Conservation (phyloP, 2,329 filamentous ascomycete species). For the Harringtonia lauricola region DNA sequence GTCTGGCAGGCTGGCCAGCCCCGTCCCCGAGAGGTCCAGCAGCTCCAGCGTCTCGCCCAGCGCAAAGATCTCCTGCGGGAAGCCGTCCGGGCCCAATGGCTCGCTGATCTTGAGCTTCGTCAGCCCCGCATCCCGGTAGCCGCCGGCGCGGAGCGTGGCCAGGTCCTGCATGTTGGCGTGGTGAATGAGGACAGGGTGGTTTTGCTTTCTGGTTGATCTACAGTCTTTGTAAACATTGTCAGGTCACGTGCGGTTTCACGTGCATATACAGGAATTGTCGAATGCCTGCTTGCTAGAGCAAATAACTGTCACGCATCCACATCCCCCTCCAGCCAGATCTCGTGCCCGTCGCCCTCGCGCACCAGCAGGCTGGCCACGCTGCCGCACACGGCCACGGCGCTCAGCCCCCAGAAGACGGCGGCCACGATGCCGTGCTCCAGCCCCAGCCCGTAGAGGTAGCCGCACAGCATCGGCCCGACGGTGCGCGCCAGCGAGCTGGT, state of each 20-base stretch:
- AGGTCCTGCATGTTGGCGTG: constrained; percentile 19
- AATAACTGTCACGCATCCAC: no score
- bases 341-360: constrained; percentile 51
- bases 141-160: constrained; percentile 19
- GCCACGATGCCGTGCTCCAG: constrained; percentile 46
- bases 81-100: constrained; percentile 16
- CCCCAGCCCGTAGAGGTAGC: constrained; percentile 48
- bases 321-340: constrained; percentile 53
- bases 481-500: constrained; percentile 47
- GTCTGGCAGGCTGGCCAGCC: constrained; percentile 27
- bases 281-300: no score
- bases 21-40: constrained; percentile 36
- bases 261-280: no score
- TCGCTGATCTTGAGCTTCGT: constrained; percentile 24
- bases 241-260: no score
- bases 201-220: no score
- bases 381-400: constrained; percentile 35
- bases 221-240: no score
- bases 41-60: constrained; percentile 29
- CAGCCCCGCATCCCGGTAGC: constrained; percentile 17
- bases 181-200: not conserved
- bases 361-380: constrained; percentile 39
- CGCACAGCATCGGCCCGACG: constrained; percentile 48
- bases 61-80: constrained; percentile 29
- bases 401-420: constrained; percentile 45